These are phyloP conservation scores for Boletales sp. DNA, from an alignment of 768 basidiomycete genomes.

Conservation along the genomic window DNA sequence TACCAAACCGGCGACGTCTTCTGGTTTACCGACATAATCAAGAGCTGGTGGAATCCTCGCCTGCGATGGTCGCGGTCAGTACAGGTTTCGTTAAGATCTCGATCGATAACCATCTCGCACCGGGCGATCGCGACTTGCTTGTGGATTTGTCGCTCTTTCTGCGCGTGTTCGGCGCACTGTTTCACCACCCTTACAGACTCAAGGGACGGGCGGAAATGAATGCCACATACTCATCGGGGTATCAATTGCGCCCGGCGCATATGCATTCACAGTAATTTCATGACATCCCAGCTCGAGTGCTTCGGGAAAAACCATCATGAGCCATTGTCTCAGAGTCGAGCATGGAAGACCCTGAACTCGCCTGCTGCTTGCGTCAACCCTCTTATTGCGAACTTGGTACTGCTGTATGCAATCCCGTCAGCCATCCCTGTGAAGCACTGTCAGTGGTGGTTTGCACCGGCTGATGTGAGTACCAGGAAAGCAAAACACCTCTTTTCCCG, in stretches of 20 bases:
- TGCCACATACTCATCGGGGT: constrained; percentile 27
- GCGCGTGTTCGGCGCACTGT: background rate
- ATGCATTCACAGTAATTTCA: constrained; percentile 36
- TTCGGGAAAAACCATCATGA: background rate
- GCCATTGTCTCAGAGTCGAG: background rate
- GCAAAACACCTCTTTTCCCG: no score
- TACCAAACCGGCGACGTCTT: no score
- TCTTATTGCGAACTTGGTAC: constrained; percentile 38
- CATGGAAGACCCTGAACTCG: constrained; percentile 5
- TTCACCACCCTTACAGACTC: background rate
- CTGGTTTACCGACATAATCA: no score
- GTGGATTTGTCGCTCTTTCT: background rate
- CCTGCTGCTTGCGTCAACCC: constrained; percentile 37
- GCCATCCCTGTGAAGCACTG: no score
- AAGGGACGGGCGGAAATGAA: background rate
- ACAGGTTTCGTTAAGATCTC: background rate
- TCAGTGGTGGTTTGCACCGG: background rate
- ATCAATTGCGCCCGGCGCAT: constrained; percentile 33
- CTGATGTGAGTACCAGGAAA: background rate
- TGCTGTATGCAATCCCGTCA: constrained; percentile 22
- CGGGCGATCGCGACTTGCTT: no score
- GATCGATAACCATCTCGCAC: no score
- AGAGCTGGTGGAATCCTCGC: no score
- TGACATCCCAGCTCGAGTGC: constrained; percentile 28
- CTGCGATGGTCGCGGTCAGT: background rate